Base-by-base conservation (phyloP, 768 basidiomycete species). In the Lanmaoa pseudosensibilis region DNA sequence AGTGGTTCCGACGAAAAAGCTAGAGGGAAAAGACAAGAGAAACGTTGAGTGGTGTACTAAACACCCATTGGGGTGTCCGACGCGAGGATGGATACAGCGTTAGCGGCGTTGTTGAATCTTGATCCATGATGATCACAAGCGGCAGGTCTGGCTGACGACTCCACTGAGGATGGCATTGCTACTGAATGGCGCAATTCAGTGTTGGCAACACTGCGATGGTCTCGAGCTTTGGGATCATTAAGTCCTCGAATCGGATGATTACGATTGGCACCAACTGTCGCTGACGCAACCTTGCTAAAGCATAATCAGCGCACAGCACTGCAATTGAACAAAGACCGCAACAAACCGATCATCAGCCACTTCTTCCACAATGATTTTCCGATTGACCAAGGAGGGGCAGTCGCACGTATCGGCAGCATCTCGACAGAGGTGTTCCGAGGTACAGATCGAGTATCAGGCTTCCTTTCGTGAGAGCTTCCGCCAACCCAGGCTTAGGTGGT, bases 281-380 rank as follows among this genome's bases (percentile, higher is more conserved):
- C 4, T 6, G 52, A 37, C 18, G 40, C 10, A n/a, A 18, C 32
- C 16, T 54, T 50, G 5, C 66, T 67, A 33, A 36, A 7, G 16
- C 21, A 40, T 16, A 1, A 19, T 68, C 36, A 67, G 23, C 15
- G 23, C 21, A 47, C 5, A 33, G 6, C 19, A 38, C 25, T 5
- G 2, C 36, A 12, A n/a, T n/a, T n/a, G n/a, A n/a, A 44, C 36
- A 46, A 43, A 21, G 18, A 32, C 18, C 25, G 6, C 8, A 13
- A 64, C 67, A 15, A 41, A 69, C 64, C 56, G 1, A 41, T 54
- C 25, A 12, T 50, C 21, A 30, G 23, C 21, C n/a, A 19, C 40
- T 32, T 48, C 55, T 46, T 50, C 23, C 21, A 39, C 30, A 46
- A 27, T 7, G 47, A 52, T 50, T 37, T 34, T n/a, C 43, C 13